Evolutionary conservation across 2,329 filamentous ascomycete species (phyloP).

Genomic region (Cytospora leucostoma): DNA sequence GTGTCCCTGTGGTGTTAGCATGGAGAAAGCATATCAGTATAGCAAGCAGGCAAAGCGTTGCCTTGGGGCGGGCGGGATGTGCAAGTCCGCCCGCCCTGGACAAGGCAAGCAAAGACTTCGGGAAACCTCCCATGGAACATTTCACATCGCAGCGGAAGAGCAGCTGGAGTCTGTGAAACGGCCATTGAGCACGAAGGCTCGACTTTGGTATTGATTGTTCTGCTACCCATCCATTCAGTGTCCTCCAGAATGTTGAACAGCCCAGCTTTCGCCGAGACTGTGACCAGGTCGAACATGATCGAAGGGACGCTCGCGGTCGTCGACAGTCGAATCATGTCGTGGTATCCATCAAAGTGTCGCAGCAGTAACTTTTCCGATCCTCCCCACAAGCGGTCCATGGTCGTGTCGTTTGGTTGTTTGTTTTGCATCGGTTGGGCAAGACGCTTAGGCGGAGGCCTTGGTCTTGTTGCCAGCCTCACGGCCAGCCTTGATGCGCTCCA

Average conservation of each 20-base stretch:
- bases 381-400: constrained; percentile 27
- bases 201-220: constrained; percentile 38
- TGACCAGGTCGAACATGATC: constrained; percentile 19
- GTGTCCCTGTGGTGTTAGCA: constrained; percentile 18
- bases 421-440: not conserved
- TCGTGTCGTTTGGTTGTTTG: constrained; percentile 8
- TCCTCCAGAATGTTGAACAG: constrained; percentile 18
- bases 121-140: constrained; percentile 78
- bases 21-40: constrained; percentile 5
- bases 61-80: not conserved
- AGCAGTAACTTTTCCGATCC: constrained; percentile 27
- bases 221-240: constrained; percentile 34
- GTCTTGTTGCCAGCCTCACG: constrained; percentile 74
- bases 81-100: constrained; percentile 3
- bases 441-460: constrained; percentile 61
- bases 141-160: constrained; percentile 56
- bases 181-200: constrained; percentile 65
- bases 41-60: constrained; percentile 14
- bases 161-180: constrained; percentile 56
- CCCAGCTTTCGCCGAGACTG: constrained; percentile 36
- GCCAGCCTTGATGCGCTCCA: constrained; percentile 80
- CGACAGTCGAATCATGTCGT: constrained; percentile 17
- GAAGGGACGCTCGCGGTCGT: constrained; percentile 13
- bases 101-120: constrained; percentile 52
- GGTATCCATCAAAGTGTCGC: constrained; percentile 27